phyloP scores from a whole-genome alignment of 129 eudicot species.

The Flaveria bidentis region DNA sequence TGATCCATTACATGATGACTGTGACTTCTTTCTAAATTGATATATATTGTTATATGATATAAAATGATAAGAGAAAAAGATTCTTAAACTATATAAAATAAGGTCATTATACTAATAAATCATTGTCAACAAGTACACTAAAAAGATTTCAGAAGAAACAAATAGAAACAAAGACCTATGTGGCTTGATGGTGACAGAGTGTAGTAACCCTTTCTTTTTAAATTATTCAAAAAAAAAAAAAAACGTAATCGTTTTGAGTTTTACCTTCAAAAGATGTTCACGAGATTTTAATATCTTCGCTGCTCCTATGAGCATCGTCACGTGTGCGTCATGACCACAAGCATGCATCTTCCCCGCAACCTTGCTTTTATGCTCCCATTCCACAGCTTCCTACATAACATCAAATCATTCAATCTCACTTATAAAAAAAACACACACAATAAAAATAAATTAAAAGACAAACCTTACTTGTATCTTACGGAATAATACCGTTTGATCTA shows the following conservation, averaged over 20 bases:
- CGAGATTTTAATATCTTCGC: constrained; percentile 44
- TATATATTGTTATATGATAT: neutral
- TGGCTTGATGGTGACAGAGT: neutral
- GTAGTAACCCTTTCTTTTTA: neutral
- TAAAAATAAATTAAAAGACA: too few relatives aligned
- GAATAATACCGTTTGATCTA: too few relatives aligned
- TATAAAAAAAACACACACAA: too few relatives aligned
- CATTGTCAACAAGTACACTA: neutral
- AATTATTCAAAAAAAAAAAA: too few relatives aligned
- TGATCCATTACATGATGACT: neutral
- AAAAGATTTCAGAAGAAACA: neutral
- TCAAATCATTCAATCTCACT: neutral
- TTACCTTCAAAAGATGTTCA: constrained; percentile 41
- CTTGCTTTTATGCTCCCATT: constrained; percentile 52
- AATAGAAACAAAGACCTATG: neutral
- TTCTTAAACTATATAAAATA: too few relatives aligned
- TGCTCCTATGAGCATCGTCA: constrained; percentile 50
- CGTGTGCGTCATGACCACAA: constrained; percentile 54
- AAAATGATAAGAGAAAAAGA: neutral
- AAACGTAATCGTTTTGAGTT: neutral
- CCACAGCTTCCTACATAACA: constrained; percentile 37
- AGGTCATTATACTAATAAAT: neutral
- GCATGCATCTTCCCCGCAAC: constrained; percentile 52
- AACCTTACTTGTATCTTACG: too few relatives aligned
- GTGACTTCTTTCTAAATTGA: neutral